These are phyloP conservation scores for Mikania micrantha DNA, from an alignment of 129 eudicot species.

Conservation along the genomic window DNA sequence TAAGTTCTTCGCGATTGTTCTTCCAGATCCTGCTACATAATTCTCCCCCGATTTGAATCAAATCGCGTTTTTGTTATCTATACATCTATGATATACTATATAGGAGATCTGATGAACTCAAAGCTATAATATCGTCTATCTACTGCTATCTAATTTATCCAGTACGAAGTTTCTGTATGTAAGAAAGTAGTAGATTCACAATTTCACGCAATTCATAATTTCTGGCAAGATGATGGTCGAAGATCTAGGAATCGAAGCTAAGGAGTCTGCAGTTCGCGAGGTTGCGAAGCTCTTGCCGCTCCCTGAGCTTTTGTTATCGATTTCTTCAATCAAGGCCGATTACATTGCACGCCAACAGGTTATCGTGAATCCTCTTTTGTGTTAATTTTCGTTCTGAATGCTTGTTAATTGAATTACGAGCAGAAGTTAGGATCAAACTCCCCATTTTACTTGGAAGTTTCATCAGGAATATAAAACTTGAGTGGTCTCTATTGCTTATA, in stretches of 20 bases:
- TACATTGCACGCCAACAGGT: conserved; percentile 99
- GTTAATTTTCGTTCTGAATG: neutral
- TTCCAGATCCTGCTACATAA: neutral
- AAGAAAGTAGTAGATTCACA: conserved; percentile 6
- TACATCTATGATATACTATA: neutral
- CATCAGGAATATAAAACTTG: neutral
- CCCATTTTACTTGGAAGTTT: neutral
- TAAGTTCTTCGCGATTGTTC: neutral
- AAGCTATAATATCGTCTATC: neutral
- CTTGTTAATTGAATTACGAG: neutral
- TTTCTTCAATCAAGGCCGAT: conserved; percentile 84
- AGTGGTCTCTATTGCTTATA: neutral
- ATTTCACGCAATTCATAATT: neutral
- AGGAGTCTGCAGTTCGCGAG: conserved; percentile 94
- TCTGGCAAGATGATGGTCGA: conserved; percentile 77
- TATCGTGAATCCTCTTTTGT: neutral
- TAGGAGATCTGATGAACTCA: conserved; percentile 2
- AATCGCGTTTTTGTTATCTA: neutral
- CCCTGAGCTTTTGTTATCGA: conserved; percentile 86
- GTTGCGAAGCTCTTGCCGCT: conserved; percentile 92
- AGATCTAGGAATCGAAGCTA: conserved; percentile 93
- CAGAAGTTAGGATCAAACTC: neutral
- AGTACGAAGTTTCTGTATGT: neutral
- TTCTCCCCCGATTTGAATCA: conserved; percentile 10
- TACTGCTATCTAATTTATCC: neutral